Evolutionary conservation across 2,329 filamentous ascomycete genomes (phyloP), one percentile per base, ranked within the genome.

Genomic region (Ophiosphaerella korrae): DNA sequence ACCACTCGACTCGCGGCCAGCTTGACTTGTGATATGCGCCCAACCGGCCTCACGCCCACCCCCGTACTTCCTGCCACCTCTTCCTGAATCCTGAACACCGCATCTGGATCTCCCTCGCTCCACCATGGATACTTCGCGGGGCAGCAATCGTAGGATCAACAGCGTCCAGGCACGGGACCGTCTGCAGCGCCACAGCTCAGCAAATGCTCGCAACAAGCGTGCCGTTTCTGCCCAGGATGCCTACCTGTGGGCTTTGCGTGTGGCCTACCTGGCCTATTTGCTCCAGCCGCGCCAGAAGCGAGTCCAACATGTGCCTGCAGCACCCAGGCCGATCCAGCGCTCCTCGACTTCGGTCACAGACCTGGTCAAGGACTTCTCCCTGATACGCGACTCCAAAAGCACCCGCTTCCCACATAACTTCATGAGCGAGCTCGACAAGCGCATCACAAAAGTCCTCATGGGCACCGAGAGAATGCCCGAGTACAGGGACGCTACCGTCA

Each of bases 211-310:
- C 48, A 66, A 64, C 52, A 75, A 73, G 54, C 72, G 67, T 48
- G 60, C 67, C 48, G 71, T 80, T 48, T 67, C 70, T 55, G 69
- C 80, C 72, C 89, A 95, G 64, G 91, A 97, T 75, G 92, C 91
- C 70, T 96, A 95, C 77, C 89, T 87, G 57, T 96, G 91, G 76
- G 92, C 92, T 64, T 85, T 99, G 47, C 89, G 94, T 56, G 87
- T 90, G 62, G 93, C 93, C 62, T 97, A 91, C 75, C 88, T 99
- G 51, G 84, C 93, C 74, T 95, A 99, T 75, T 86, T 97, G 38
- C 83, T 99, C 45, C 92, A 96, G 72, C 93, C 94, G 57, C 89
- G 92, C 68, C 84, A 90, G 67, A 94, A 93, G 76, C 86, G 91
- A 69, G 89, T 93, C 68, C 91, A 96, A 77, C 95, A 92, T 82